These are phyloP conservation scores for Cyclotella kingstonii DNA, from an alignment of 108 stramenopile genomes.

Conservation along the genomic window DNA sequence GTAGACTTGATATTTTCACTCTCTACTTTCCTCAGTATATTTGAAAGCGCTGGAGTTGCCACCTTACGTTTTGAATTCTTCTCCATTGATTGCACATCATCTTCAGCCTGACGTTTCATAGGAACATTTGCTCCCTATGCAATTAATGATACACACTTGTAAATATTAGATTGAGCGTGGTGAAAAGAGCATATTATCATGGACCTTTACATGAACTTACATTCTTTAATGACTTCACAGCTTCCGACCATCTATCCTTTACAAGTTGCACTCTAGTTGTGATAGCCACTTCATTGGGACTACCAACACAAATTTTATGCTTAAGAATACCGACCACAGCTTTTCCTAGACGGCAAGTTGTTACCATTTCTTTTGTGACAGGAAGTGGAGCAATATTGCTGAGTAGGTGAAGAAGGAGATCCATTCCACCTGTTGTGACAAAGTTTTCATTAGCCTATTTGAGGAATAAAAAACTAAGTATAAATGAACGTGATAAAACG, in stretches of 20 bases:
- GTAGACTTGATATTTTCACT: constrained; percentile 11
- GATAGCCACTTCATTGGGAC: constrained; percentile 70
- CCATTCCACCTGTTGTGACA: constrained; percentile 56
- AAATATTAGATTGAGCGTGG: not conserved
- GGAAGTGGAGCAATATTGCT: constrained; percentile 68
- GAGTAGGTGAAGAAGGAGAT: constrained; percentile 77
- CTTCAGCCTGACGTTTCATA: constrained; percentile 25
- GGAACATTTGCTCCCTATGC: constrained; percentile 18
- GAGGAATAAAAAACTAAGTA: not conserved
- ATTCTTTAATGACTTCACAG: constrained; percentile 69
- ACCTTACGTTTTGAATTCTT: constrained; percentile 46
- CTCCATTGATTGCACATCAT: constrained; percentile 25
- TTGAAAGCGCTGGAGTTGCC: constrained; percentile 56
- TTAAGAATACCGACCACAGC: constrained; percentile 73
- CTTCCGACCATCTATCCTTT: constrained; percentile 75
- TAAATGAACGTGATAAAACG: not conserved
- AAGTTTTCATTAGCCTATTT: not conserved
- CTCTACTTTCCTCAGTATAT: constrained; percentile 62
- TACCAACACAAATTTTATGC: constrained; percentile 68
- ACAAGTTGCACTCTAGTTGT: constrained; percentile 58
- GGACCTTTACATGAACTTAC: constrained; percentile 13
- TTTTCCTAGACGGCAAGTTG: constrained; percentile 76
- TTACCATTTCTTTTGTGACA: constrained; percentile 78
- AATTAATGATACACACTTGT: not conserved
- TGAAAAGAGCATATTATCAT: not conserved